Base-by-base conservation (phyloP, 345 rosid species). In the Clausena lansium region DNA sequence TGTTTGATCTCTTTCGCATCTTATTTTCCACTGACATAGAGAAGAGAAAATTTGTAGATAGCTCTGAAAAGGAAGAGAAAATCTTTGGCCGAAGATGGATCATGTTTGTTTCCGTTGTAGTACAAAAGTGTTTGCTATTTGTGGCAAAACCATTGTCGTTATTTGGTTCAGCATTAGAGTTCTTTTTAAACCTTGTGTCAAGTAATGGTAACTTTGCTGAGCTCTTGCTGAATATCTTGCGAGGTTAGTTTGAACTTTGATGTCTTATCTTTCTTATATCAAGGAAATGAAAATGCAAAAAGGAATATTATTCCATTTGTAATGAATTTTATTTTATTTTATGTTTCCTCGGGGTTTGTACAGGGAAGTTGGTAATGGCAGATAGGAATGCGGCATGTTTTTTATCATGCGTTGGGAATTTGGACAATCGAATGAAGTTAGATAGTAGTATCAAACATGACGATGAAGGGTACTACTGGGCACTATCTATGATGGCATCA, bases 401-500 rank as follows among this genome's bases (percentile, higher is more conserved):
- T 83, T 2, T 80, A 10, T 90, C 97, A 8, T 77, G 77, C 24
- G 38, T 69, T 13, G 96, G 94, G 32, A 54, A 84, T 78, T 54
- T 74, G 55, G 96, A 94, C 76, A 54, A 20, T 72, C 84, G 94
- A 74, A 71, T 79, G 60, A 84, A 81, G 64, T 78, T 94, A 75
- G 93, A 90, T 77, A 60, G 58, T 22, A 83, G 76, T 36, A 84
- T 87, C 17, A 81, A 54, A 33, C 84, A 61, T 6, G 87, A 85
- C 30, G 89, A 88, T 69, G 78, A 81, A 35, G 78, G 63, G 70
- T 91, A 90, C 80, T 69, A 76, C 67, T 84, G 91, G 15, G 84
- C 85, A 33, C 86, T 94, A 36, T 81, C 93, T 25, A 74, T 92
- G 57, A 89, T 92, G 97, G 86, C 96, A 77, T 76, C 91, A 11